A percentile compares a stretch with the other conserved stretches of the same genome.
These are phyloP conservation scores for Pythium folliculosum DNA, from an alignment of 352 stramenopile genomes.

Conservation along the genomic window DNA sequence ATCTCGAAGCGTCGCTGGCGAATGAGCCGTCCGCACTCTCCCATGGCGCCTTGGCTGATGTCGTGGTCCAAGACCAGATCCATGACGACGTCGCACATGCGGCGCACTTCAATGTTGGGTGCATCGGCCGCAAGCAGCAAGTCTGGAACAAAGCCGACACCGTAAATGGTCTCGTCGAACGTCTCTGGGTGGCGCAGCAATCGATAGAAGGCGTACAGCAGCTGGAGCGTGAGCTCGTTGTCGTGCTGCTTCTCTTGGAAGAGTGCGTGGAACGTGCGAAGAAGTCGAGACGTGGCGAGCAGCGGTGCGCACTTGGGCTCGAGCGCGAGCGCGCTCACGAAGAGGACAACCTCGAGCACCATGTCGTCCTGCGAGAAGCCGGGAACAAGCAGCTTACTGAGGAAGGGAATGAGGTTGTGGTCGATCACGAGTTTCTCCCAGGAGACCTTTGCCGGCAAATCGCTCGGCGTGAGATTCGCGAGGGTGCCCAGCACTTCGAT, in stretches of 20 bases:
- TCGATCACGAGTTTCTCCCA: slow-evolving; percentile 92
- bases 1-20: slow-evolving; percentile 84
- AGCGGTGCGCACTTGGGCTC: slow-evolving; percentile 85
- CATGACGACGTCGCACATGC: slow-evolving; percentile 88
- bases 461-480: slow-evolving; percentile 90
- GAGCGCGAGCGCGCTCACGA: slow-evolving; percentile 75
- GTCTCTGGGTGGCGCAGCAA: slow-evolving; percentile 74
- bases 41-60: slow-evolving; percentile 57
- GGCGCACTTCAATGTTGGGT: slow-evolving; percentile 78
- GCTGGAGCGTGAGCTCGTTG: slow-evolving; percentile 81
- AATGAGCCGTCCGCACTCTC: slow-evolving; percentile 79
- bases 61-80: slow-evolving; percentile 85
- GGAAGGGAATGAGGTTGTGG: slow-evolving; percentile 83
- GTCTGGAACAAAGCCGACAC: slow-evolving; percentile 73
- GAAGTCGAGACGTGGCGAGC: slow-evolving; percentile 66
- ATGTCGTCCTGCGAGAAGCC: slow-evolving; percentile 93
- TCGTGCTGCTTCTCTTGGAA: slow-evolving; percentile 89
- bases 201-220: slow-evolving; percentile 81
- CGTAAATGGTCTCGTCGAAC: slow-evolving; percentile 80
- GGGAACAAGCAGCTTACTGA: slow-evolving; percentile 91
- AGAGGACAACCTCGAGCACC: slow-evolving; percentile 90
- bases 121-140: slow-evolving; percentile 76
- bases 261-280: slow-evolving; percentile 75
- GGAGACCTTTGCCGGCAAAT: slow-evolving; percentile 86
- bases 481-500: slow-evolving; percentile 93